phyloP scores from a whole-genome alignment of 345 rosid genomes.

The Eutrema yunnanense region DNA sequence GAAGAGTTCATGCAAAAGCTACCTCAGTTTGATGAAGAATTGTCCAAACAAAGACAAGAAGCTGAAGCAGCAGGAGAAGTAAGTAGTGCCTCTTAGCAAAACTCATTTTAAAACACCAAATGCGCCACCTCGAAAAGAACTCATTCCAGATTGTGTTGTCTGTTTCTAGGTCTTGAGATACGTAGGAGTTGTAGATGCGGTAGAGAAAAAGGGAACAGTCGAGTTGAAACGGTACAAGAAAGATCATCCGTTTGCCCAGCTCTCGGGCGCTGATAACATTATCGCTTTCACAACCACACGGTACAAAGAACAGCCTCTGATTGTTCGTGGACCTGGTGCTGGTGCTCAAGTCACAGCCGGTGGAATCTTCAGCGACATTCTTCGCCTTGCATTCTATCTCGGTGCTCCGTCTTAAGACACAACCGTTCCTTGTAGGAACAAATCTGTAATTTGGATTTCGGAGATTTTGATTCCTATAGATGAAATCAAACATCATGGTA shows the following conservation, averaged over 20 bases:
- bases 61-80: conserved; percentile 89
- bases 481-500: conserved; percentile 5
- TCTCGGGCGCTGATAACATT: conserved; percentile 89
- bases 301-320: conserved; percentile 84
- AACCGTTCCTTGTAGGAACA: conserved; percentile 8
- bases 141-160: conserved; percentile 8
- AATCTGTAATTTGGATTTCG: conserved; percentile 2
- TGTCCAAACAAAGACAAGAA: conserved; percentile 59
- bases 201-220: conserved; percentile 54
- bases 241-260: conserved; percentile 91
- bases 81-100: conserved; percentile 32
- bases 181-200: conserved; percentile 83
- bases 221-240: conserved; percentile 73
- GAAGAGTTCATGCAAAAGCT: conserved; percentile 81
- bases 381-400: conserved; percentile 86
- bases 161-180: conserved; percentile 69
- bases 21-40: conserved; percentile 66
- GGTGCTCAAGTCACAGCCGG: conserved; percentile 99
- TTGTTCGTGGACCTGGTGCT: conserved; percentile 97
- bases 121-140: neutral
- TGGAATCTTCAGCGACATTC: conserved; percentile 85
- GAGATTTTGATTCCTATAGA: conserved; percentile 3
- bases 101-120: neutral
- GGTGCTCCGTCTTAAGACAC: conserved; percentile 80
- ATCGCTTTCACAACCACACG: conserved; percentile 91